Conservation (phyloP, 805 yeast species). For the Candida oleophila region DNA sequence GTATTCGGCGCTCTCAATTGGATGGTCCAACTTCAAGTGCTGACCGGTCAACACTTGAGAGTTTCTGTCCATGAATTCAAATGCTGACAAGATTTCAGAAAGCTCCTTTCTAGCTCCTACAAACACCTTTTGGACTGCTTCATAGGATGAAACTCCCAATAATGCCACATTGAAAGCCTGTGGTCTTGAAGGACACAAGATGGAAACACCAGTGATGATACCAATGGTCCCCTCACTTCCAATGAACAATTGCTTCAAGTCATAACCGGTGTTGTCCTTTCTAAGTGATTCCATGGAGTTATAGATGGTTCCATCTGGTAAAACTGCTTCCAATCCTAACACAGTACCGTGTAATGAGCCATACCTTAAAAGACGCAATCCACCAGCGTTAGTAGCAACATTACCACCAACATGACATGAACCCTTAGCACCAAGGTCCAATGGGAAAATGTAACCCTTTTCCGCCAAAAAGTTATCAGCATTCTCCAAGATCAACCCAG, state of each 20-base stretch:
- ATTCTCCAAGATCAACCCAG: constrained; percentile 84
- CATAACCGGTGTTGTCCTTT: constrained; percentile 95
- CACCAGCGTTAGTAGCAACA: constrained; percentile 96
- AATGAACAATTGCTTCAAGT: constrained; percentile 85
- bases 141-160: constrained; percentile 77
- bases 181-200: constrained; percentile 88
- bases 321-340: constrained; percentile 87
- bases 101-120: constrained; percentile 74
- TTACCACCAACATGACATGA: constrained; percentile 95
- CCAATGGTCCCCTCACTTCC: constrained; percentile 95
- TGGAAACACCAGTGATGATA: constrained; percentile 84
- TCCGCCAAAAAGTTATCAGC: constrained; percentile 80
- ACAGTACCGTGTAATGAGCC: constrained; percentile 94
- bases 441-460: constrained; percentile 86
- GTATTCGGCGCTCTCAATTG: constrained; percentile 71
- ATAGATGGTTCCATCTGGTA: constrained; percentile 82
- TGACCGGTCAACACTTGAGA: constrained; percentile 64
- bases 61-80: constrained; percentile 86
- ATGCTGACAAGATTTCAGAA: constrained; percentile 85
- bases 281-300: constrained; percentile 81
- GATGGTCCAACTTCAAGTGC: constrained; percentile 63
- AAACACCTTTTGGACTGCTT: constrained; percentile 80
- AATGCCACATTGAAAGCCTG: constrained; percentile 84
- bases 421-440: constrained; percentile 95
- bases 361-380: constrained; percentile 79